Evolutionary conservation across 805 yeast genomes (phyloP).

Genomic region (Saturnispora halmiae): DNA sequence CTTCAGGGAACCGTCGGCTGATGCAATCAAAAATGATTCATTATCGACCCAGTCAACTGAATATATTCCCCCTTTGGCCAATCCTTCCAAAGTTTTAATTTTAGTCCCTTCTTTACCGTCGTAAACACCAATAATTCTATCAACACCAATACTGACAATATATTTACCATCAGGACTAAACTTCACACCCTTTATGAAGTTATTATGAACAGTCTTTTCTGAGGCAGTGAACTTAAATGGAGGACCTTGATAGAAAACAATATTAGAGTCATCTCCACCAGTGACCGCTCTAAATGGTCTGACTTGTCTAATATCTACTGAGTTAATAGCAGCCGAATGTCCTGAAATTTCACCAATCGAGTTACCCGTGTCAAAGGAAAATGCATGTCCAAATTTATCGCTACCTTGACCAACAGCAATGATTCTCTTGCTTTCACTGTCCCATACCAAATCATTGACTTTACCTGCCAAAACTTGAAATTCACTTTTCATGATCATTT

Average conservation of each 20-base stretch:
- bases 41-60: conserved; percentile 60
- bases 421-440: conserved; percentile 72
- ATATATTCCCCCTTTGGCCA: conserved; percentile 75
- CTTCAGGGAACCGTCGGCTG: conserved; percentile 75
- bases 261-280: conserved; percentile 78
- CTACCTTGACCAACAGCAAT: conserved; percentile 95
- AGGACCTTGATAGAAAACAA: conserved; percentile 84
- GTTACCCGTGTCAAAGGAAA: conserved; percentile 91
- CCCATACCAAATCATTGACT: conserved; percentile 84
- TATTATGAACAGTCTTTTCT: conserved; percentile 64
- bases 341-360: conserved; percentile 96
- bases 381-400: conserved; percentile 85
- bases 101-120: conserved; percentile 85
- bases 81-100: conserved; percentile 38
- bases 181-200: conserved; percentile 70
- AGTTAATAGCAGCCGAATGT: conserved; percentile 74
- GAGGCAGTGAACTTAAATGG: conserved; percentile 82
- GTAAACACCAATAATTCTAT: conserved; percentile 64
- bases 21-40: conserved; percentile 64
- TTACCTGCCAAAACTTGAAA: conserved; percentile 67
- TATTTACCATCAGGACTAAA: conserved; percentile 74
- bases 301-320: conserved; percentile 72
- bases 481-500: conserved; percentile 63
- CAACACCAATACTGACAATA: conserved; percentile 78
- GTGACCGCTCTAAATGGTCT: conserved; percentile 94